Evolutionary conservation across 179 eudicot species (phyloP).

Genomic region (Carnegiea gigantea): DNA sequence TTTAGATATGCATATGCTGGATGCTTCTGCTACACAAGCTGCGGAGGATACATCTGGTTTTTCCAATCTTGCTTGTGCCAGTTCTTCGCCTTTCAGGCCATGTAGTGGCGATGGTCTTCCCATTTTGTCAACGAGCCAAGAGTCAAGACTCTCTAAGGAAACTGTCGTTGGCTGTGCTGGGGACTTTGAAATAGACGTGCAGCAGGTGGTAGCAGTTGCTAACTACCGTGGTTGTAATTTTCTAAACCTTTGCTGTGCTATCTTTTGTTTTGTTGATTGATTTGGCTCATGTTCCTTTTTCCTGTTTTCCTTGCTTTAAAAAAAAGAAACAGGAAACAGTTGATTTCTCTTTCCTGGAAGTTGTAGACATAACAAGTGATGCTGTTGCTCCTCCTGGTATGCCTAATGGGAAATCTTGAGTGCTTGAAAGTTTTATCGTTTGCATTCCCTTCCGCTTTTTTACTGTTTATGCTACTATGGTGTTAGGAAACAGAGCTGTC

Average conservation of each 20-base stretch:
- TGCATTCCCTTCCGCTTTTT: neutral
- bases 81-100: constrained; percentile 19
- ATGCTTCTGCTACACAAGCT: constrained; percentile 22
- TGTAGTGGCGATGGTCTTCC: constrained; percentile 24
- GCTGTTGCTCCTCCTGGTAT: constrained; percentile 51
- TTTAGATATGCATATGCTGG: constrained; percentile 26
- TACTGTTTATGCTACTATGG: constrained; percentile 17
- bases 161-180: neutral
- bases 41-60: constrained; percentile 18
- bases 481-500: constrained; percentile 44
- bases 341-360: constrained; percentile 41
- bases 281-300: constrained; percentile 13
- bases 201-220: neutral
- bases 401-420: constrained; percentile 6
- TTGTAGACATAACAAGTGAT: constrained; percentile 31
- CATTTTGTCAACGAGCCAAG: constrained; percentile 14
- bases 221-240: neutral
- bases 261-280: neutral
- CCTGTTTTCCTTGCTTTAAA: constrained; percentile 12
- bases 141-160: neutral
- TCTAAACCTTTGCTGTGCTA: neutral
- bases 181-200: constrained; percentile 1
- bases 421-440: neutral
- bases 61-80: constrained; percentile 25
- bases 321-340: constrained; percentile 42